Base-by-base conservation (phyloP, 306 rosid genomes). In the Lathyrus tuberosus region DNA sequence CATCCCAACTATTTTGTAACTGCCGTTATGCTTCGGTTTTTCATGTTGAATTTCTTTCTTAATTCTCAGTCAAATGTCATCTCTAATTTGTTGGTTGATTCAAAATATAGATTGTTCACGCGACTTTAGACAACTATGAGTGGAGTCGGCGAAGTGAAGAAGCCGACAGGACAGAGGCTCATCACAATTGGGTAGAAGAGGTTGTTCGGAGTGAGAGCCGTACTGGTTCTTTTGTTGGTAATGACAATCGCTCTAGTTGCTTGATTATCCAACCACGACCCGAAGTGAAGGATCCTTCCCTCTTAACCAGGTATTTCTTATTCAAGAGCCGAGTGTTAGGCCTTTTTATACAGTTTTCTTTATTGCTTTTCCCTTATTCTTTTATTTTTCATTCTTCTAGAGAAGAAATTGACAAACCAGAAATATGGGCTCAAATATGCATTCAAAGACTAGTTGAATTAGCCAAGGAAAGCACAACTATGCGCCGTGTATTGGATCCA, bases 101-200 rank as follows among this genome's bases (percentile, higher is more conserved):
- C 57, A 44, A 59, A 54, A 31, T 69, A 80, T 76, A 95, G 99
- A 87, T 95, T 82, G 95, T 91, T 52, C 79, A 65, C 60, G 92
- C 83, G 43, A 86, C 81, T 46, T 75, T 95, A 70, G 96, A 87
- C 72, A 89, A 89, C 84, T 91, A 83, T 41, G 84, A 87, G 79
- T 79, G 76, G 71, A 83, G 74, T 65, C 59, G 86, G 16, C 75
- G 26, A 59, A 37, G 49, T 64, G 97, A 82, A 53, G 88, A 77
- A 16, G 71, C 76, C 70, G 85, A 64, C 54, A 74, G 86, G 60
- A 71, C 59, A 54, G 95, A 87, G 75, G 71, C 79, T 2, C 91
- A 84, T 80, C 99, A 89, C 79, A 95, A 91, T 84, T 95, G 99
- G 99, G 92, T 95, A 43, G 84, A 95, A 63, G 99, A 95, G 85